Percentiles rank a stretch among this genome's conserved stretches.
Conservation (phyloP, 345 rosid genomes). For the Populus euphratica region DNA sequence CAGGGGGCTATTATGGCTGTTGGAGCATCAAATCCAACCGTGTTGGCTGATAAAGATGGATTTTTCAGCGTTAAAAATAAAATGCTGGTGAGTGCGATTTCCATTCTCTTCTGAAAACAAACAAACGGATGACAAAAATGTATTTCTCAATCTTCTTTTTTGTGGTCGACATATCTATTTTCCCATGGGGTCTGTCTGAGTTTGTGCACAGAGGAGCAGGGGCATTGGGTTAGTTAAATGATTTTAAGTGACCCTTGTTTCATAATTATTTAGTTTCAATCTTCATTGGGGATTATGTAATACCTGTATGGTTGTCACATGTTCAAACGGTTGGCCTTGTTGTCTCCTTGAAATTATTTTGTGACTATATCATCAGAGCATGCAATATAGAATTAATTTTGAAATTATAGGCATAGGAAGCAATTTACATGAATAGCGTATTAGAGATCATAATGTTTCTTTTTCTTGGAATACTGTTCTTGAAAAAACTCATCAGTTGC, state of each 20-base stretch:
- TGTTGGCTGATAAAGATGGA: slow-evolving; percentile 78
- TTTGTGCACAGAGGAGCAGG: background rate
- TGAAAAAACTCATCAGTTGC: background rate
- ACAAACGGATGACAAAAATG: background rate
- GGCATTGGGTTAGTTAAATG: background rate
- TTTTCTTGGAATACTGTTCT: background rate
- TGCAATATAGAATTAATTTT: no score
- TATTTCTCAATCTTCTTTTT: background rate
- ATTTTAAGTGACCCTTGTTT: background rate
- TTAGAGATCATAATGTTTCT: background rate
- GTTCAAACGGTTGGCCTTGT: background rate
- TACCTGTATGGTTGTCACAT: background rate
- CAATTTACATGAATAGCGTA: no score
- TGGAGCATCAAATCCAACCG: slow-evolving; percentile 94
- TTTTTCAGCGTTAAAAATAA: slow-evolving; percentile 83
- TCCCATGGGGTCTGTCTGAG: background rate
- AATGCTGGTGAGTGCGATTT: slow-evolving; percentile 68
- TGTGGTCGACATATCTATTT: background rate
- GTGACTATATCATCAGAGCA: background rate
- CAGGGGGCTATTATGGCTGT: slow-evolving; percentile 99
- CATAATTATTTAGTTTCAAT: background rate
- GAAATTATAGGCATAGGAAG: background rate
- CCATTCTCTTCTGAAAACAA: background rate
- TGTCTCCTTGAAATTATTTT: background rate
- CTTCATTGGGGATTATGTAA: background rate